Evolutionary conservation across 352 stramenopile genomes (phyloP).

Genomic region (Phytophthora sansomeana): DNA sequence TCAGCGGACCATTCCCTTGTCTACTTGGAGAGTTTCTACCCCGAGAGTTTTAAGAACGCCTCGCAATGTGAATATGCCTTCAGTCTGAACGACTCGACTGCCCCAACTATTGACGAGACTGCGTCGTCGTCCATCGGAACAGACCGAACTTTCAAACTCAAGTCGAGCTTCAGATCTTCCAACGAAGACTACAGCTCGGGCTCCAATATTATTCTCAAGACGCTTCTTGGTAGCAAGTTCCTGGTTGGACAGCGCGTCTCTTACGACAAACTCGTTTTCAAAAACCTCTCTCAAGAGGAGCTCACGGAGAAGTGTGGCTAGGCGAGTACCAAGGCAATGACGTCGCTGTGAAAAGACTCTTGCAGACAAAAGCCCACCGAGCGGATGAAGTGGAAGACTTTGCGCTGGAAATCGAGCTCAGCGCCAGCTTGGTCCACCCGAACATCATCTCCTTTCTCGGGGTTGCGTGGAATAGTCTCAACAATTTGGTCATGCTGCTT

Average conservation of each 20-base stretch:
- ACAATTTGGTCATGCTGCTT: conserved; percentile 48
- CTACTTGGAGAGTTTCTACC: too few species aligned
- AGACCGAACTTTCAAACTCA: too few species aligned
- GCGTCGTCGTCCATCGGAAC: too few species aligned
- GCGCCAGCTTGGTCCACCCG: conserved; percentile 33
- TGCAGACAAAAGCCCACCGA: conserved; percentile 25
- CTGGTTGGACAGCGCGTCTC: conserved; percentile 17
- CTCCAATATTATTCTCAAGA: conserved; percentile 8
- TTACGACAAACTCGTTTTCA: conserved; percentile 28
- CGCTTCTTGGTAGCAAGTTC: conserved; percentile 1
- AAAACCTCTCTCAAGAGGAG: conserved; percentile 41
- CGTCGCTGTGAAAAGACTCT: conserved; percentile 50
- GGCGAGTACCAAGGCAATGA: conserved; percentile 27
- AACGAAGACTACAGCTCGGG: background rate
- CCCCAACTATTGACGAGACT: too few species aligned
- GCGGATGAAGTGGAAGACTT: conserved; percentile 41
- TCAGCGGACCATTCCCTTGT: too few species aligned
- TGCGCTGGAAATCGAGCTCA: conserved; percentile 42
- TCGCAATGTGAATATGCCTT: too few species aligned
- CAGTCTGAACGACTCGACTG: too few species aligned
- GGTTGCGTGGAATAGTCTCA: conserved; percentile 52
- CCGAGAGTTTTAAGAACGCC: too few species aligned
- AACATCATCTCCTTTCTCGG: conserved; percentile 44
- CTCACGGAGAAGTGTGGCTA: conserved; percentile 56
- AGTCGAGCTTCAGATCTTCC: too few species aligned